A percentile compares a stretch with the other conserved stretches of the same genome.
These are phyloP conservation scores for Metschnikowia lachancei DNA, from an alignment of 805 yeast genomes.

Conservation along the genomic window DNA sequence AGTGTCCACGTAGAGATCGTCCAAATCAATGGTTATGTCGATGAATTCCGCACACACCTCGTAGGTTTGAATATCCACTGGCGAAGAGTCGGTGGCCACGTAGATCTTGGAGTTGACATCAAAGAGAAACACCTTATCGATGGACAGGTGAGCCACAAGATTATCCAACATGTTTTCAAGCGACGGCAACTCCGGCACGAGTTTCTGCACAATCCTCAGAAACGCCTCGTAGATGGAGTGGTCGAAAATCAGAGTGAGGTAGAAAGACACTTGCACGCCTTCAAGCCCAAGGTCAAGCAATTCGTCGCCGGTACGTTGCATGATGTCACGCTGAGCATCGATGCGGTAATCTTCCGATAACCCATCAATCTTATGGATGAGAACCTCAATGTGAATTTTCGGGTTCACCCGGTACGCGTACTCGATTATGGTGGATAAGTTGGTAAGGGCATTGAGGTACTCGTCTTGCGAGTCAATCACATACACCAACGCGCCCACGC, in stretches of 20 bases:
- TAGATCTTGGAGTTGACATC: constrained; percentile 91
- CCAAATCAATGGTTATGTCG: constrained; percentile 87
- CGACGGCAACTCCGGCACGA: constrained; percentile 83
- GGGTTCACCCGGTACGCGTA: constrained; percentile 85
- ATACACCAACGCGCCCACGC: constrained; percentile 87
- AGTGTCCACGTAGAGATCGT: constrained; percentile 53
- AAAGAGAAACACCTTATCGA: constrained; percentile 89
- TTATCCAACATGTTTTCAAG: constrained; percentile 87
- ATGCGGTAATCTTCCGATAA: constrained; percentile 87
- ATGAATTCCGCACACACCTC: constrained; percentile 97
- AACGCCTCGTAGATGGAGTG: constrained; percentile 96
- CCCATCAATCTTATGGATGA: constrained; percentile 95
- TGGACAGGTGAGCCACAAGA: constrained; percentile 80
- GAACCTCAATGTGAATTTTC: constrained; percentile 80
- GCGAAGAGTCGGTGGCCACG: constrained; percentile 93
- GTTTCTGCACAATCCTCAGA: constrained; percentile 85
- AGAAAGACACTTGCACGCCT: constrained; percentile 87
- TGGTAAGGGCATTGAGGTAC: constrained; percentile 85
- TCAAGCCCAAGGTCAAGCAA: constrained; percentile 84
- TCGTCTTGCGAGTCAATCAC: constrained; percentile 96
- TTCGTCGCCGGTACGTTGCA: constrained; percentile 94
- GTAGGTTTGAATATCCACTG: constrained; percentile 92
- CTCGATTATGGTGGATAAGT: constrained; percentile 82
- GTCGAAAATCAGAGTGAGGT: constrained; percentile 90
- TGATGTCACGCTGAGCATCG: constrained; percentile 94